phyloP scores from a whole-genome alignment of 495 filamentous ascomycete species.

The Parmelia sp. region DNA sequence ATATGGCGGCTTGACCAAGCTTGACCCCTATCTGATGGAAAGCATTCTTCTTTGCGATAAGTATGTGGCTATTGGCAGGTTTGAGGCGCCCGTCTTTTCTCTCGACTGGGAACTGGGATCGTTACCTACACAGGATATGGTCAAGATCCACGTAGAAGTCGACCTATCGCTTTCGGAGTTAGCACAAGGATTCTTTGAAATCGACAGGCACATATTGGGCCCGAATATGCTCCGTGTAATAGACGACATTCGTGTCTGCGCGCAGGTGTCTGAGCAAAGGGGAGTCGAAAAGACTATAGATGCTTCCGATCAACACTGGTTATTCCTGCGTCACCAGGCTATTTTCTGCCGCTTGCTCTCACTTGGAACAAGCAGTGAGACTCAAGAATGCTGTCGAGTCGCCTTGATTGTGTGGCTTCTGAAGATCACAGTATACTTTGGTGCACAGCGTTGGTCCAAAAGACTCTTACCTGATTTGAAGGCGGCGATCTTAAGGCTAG shows the following conservation, averaged over 20 bases:
- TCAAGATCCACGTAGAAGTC: neutral
- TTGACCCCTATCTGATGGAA: conserved; percentile 6
- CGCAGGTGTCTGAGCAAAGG: neutral
- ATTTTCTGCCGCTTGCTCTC: conserved; percentile 6
- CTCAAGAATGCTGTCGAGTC: neutral
- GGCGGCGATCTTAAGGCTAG: neutral
- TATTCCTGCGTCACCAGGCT: conserved; percentile 9
- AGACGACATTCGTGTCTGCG: neutral
- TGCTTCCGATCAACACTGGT: neutral
- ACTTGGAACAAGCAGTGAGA: neutral
- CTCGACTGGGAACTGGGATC: conserved; percentile 5
- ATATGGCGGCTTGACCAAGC: conserved; percentile 1
- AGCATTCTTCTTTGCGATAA: conserved; percentile 10
- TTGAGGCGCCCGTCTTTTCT: neutral
- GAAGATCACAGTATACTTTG: conserved; percentile 1
- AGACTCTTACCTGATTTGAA: neutral
- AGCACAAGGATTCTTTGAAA: conserved; percentile 1
- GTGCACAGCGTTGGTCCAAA: conserved; percentile 4
- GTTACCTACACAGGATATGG: neutral
- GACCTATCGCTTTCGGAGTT: neutral
- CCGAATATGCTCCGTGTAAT: neutral
- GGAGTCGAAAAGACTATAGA: neutral
- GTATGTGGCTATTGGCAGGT: conserved; percentile 7
- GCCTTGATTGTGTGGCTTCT: conserved; percentile 4
- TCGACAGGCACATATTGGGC: neutral